These are phyloP conservation scores for Cadophora malorum DNA, from an alignment of 2,329 filamentous ascomycete genomes.

Conservation along the genomic window DNA sequence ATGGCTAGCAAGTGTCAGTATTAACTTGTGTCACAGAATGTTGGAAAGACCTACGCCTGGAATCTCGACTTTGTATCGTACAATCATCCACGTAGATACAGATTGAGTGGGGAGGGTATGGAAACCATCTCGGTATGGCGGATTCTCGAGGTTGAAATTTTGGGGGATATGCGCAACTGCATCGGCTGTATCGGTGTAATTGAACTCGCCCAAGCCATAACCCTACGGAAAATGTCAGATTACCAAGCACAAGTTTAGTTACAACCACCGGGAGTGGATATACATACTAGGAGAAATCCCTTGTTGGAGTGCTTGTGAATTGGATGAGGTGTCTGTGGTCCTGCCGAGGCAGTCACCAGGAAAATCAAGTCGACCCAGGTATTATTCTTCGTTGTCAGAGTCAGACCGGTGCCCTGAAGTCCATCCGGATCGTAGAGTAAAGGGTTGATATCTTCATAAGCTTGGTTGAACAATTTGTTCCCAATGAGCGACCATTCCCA, in stretches of 20 bases:
- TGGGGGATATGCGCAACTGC: conserved; percentile 47
- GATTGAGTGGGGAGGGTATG: conserved; percentile 40
- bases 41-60: conserved; percentile 44
- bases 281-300: too few relatives aligned
- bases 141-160: conserved; percentile 53
- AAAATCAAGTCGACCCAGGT: conserved; percentile 50
- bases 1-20: conserved; percentile 41
- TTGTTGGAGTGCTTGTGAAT: conserved; percentile 57
- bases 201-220: conserved; percentile 47
- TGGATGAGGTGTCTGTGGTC: conserved; percentile 46
- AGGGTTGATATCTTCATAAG: conserved; percentile 45
- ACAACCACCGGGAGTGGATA: too few relatives aligned
- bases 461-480: conserved; percentile 37
- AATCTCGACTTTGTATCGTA: conserved; percentile 54
- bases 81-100: conserved; percentile 49
- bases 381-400: conserved; percentile 46
- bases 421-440: conserved; percentile 45
- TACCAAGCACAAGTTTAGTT: too few relatives aligned
- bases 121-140: conserved; percentile 51
- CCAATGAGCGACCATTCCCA: conserved; percentile 46
- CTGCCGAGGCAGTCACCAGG: conserved; percentile 40
- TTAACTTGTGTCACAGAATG: too few relatives aligned
- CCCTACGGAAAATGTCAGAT: too few relatives aligned
- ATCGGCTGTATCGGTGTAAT: conserved; percentile 50
- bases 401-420: conserved; percentile 40